Base-by-base conservation (phyloP, 2,329 filamentous ascomycete species). In the Botrytis fabae region DNA sequence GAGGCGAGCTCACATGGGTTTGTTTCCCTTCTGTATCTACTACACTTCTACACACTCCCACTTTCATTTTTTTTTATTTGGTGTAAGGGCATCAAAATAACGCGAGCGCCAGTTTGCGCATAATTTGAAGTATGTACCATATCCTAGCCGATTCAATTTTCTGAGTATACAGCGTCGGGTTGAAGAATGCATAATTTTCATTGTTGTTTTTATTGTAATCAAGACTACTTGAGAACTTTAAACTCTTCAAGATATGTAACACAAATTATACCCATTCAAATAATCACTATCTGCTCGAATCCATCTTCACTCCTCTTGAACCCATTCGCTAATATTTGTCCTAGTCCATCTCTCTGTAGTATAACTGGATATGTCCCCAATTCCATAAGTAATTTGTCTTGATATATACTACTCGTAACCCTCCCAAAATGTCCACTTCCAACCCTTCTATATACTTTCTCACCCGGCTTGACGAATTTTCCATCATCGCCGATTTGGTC, bases 401-500 rank as follows among this genome's bases (percentile, higher is more conserved):
- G 35, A 18, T 22, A 38, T 42, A 28, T 9, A 25, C 25, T 62
- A 42, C 38, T 62, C 25, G 60, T 62, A 18, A 62, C 6, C 9
- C 60, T 22, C 25, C 60, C 60, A 7, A 62, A 42, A 42, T 40
- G 14, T 28, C 38, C 60, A 62, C 60, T 62, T 20, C 25, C 60
- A 42, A 62, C 60, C 25, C 60, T 62, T n/a, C 38, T 62, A n/a
- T 40, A n/a, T 62, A 62, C 38, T 42, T 42, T 42, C 60, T 62
- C 60, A 9, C 60, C 60, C 38, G 60, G 38, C 10, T 42, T 62
- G 22, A 62, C 32, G 8, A 62, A 28, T 42, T 62, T 62, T 1
- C 60, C 60, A 42, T 62, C 60, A 62, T 42, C 60, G 3, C 35
- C 60, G 12, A n/a, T 40, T 62, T 62, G 60, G 42, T 62, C 60